Base-by-base conservation (phyloP, 495 filamentous ascomycete genomes). In the Emericellopsis terricola region DNA sequence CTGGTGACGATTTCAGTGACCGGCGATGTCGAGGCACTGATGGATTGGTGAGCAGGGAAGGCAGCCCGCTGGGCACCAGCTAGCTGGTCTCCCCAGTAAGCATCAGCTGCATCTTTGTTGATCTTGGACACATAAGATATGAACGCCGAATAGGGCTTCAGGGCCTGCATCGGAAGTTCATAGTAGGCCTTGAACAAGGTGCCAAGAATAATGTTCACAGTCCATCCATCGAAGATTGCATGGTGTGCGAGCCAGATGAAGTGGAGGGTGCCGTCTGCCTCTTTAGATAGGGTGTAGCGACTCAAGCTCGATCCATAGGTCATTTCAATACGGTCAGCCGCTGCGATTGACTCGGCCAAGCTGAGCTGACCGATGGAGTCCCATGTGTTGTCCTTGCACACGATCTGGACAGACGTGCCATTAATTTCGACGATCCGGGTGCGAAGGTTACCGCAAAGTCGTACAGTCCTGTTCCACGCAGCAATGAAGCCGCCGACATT, bases 201-300 rank as follows among this genome's bases (percentile, higher is more conserved):
- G 33, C 33, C n/a, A 18, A 33, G 20, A 7, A 33, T 3, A 4
- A 33, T 14, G 6, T 14, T 33, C 9, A 33, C 10, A 16, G 19
- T 14, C 31, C 31, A 33, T 5, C 31, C 31, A 9, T 33, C 31
- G 15, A 21, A 33, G 17, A 33, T 16, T 8, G 31, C 31, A 16
- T 33, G 31, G 10, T 11, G 29, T 41, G 19, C 55, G 8, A 68
- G 69, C 62, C 61, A 67, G 2, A 73, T 51, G 44, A 75, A 68
- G 29, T 58, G 29, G 4, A 17, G 9, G 24, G 17, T 34, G 10
- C 18, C 18, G 10, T 14, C 6, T 29, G 37, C 23, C 3, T 45
- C 34, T n/a, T 47, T 33, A n/a, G n/a, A n/a, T 3, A 55, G 38
- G 2, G 49, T 35, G 17, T 44, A 52, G 8, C 44, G 27, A 13